A percentile compares a stretch with the other conserved stretches of the same genome.
These are phyloP conservation scores for Starmera amethionina DNA, from an alignment of 805 yeast species.

Conservation along the genomic window DNA sequence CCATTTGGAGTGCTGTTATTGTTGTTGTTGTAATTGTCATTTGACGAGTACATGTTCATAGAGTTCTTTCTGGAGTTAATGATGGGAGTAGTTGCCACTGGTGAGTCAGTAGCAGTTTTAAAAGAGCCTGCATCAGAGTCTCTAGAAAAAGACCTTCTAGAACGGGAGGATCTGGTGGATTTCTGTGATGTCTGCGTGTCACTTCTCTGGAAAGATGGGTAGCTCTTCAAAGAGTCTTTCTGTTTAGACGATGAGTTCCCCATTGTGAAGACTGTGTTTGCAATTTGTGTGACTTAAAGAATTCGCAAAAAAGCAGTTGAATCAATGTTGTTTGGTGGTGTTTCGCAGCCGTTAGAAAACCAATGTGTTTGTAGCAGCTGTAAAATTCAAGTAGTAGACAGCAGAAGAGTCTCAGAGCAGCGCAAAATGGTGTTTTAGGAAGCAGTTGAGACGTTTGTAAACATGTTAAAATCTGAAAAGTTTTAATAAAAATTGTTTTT, in stretches of 20 bases:
- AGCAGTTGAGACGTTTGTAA: too few species aligned
- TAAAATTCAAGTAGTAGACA: too few species aligned
- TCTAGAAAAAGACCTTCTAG: slow-evolving; percentile 19
- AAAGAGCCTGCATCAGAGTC: slow-evolving; percentile 23
- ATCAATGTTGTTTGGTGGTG: too few species aligned
- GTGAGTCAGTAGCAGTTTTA: slow-evolving; percentile 22
- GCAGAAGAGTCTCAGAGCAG: too few species aligned
- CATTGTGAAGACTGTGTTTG: slow-evolving; percentile 5
- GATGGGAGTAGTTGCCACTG: slow-evolving; percentile 17
- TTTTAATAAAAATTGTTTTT: too few species aligned
- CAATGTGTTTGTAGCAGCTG: too few species aligned
- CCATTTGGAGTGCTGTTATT: slow-evolving; percentile 5
- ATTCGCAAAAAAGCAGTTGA: too few species aligned
- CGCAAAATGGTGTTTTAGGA: too few species aligned
- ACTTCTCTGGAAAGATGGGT: slow-evolving; percentile 39
- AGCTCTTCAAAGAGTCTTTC: slow-evolving; percentile 18
- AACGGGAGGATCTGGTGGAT: slow-evolving; percentile 33
- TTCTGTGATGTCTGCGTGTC: slow-evolving; percentile 44
- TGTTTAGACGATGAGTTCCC: slow-evolving; percentile 21
- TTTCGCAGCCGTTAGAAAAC: too few species aligned
- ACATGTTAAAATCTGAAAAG: too few species aligned
- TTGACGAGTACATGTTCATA: slow-evolving; percentile 1
- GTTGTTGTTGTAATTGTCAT: slow-evolving; percentile 1
- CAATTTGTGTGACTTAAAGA: too few species aligned
- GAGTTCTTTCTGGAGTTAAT: slow-evolving; percentile 16